Percentiles rank a stretch among this genome's conserved stretches.
phyloP scores from a whole-genome alignment of 257 asterid genomes.

The Scutellaria baicalensis region DNA sequence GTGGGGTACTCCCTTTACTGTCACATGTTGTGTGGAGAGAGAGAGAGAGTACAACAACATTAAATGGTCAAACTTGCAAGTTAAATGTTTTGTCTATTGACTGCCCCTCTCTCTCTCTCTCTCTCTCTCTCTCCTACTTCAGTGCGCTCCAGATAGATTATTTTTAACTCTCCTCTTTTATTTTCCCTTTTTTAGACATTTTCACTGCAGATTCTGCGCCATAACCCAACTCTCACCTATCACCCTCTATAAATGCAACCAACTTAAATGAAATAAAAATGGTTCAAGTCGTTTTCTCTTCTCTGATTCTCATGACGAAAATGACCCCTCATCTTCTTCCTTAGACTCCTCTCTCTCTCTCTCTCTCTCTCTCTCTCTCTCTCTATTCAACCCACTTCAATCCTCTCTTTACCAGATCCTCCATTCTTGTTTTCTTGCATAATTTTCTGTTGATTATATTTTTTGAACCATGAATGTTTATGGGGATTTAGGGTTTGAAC shows the following conservation, averaged over 20 bases:
- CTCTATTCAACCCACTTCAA: background rate
- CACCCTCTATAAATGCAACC: constrained; percentile 16
- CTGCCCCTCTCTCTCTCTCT: background rate
- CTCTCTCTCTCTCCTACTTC: background rate
- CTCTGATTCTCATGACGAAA: constrained; percentile 59
- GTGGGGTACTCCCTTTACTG: constrained; percentile 15
- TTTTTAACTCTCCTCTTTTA: constrained; percentile 15
- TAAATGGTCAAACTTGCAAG: constrained; percentile 29
- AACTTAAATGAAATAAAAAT: background rate
- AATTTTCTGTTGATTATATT: no score
- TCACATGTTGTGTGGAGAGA: constrained; percentile 1
- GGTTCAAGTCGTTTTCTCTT: constrained; percentile 40
- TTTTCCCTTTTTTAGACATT: constrained; percentile 18
- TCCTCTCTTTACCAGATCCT: background rate
- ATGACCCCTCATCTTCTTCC: constrained; percentile 39
- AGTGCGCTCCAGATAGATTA: constrained; percentile 9
- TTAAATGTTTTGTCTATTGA: constrained; percentile 9
- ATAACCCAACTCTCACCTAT: constrained; percentile 7
- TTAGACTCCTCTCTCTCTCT: constrained; percentile 29
- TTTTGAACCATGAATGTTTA: background rate
- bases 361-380: constrained; percentile 11
- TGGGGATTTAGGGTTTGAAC: constrained; percentile 24
- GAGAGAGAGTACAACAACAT: background rate
- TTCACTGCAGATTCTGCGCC: constrained; percentile 26
- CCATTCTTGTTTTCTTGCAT: background rate